Evolutionary conservation across 2,329 filamentous ascomycete genomes (phyloP).

Genomic region (Elsinoe arachidis): DNA sequence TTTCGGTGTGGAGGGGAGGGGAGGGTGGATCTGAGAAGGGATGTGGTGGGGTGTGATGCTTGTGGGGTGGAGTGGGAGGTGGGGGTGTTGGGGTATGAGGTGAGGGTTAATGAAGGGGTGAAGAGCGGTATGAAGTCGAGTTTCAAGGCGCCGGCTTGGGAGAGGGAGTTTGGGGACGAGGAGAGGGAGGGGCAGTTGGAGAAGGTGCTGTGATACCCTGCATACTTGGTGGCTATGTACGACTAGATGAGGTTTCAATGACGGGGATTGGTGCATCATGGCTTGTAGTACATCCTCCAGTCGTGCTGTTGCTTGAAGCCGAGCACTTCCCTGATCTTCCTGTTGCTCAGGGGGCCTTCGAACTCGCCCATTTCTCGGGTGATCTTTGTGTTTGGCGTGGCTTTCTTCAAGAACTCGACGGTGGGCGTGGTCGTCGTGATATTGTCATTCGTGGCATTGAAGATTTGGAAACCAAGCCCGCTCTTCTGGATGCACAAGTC

Average conservation of each 20-base stretch:
- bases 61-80: conserved; percentile 4
- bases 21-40: background rate
- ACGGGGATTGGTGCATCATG: conserved; percentile 1
- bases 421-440: conserved; percentile 49
- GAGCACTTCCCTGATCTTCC: conserved; percentile 50
- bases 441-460: conserved; percentile 56
- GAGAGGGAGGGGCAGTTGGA: background rate
- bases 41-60: background rate
- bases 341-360: conserved; percentile 54
- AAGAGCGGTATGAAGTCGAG: background rate
- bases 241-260: background rate
- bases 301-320: conserved; percentile 52
- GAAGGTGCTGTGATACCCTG: conserved; percentile 1
- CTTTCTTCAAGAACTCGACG: conserved; percentile 43
- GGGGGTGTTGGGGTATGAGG: background rate
- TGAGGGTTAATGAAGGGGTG: background rate
- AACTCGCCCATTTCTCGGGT: conserved; percentile 49
- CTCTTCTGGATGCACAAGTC: conserved; percentile 44
- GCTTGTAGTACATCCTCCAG: conserved; percentile 45
- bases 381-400: conserved; percentile 42
- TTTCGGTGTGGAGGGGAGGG: conserved; percentile 29
- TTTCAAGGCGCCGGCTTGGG: background rate
- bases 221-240: background rate
- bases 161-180: conserved; percentile 5
- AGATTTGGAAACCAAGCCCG: conserved; percentile 53